Conservation (phyloP, 139 green algal genomes). For the Closterium sp. region DNA sequence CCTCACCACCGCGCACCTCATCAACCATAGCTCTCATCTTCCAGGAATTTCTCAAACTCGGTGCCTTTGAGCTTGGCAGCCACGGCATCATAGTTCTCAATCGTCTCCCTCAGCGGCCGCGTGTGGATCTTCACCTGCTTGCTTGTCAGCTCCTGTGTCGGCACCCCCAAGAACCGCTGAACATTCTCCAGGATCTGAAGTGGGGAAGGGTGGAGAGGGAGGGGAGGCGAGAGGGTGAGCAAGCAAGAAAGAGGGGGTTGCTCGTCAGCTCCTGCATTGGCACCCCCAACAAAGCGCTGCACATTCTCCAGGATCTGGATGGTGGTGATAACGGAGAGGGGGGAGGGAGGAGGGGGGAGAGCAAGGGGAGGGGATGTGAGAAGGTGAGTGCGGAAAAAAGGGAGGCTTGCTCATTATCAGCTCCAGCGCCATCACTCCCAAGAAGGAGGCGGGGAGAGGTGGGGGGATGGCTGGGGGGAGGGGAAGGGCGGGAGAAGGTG, state of each 20-base stretch:
- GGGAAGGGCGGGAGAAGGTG: too few relatives aligned
- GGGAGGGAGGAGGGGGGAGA: too few relatives aligned
- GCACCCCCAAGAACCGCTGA: constrained; percentile 33
- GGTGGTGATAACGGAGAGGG: too few relatives aligned
- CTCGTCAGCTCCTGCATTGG: background rate
- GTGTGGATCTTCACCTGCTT: constrained; percentile 45
- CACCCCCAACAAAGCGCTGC: background rate
- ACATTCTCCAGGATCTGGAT: background rate
- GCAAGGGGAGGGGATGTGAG: background rate
- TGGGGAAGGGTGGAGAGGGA: background rate
- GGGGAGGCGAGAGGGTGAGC: background rate
- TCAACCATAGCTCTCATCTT: background rate
- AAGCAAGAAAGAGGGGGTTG: background rate
- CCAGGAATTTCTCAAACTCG: constrained; percentile 21
- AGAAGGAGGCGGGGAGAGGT: too few relatives aligned
- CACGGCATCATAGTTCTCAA: constrained; percentile 37
- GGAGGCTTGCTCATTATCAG: too few relatives aligned
- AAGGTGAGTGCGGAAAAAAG: too few relatives aligned
- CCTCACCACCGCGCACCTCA: background rate
- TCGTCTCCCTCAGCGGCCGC: constrained; percentile 9
- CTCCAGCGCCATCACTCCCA: too few relatives aligned
- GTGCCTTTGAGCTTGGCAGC: constrained; percentile 17
- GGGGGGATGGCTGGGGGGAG: too few relatives aligned
- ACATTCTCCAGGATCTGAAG: constrained; percentile 30
- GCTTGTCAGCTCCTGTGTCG: background rate